Conservation (phyloP, 257 asterid species). For the Ligustrum vulgare region DNA sequence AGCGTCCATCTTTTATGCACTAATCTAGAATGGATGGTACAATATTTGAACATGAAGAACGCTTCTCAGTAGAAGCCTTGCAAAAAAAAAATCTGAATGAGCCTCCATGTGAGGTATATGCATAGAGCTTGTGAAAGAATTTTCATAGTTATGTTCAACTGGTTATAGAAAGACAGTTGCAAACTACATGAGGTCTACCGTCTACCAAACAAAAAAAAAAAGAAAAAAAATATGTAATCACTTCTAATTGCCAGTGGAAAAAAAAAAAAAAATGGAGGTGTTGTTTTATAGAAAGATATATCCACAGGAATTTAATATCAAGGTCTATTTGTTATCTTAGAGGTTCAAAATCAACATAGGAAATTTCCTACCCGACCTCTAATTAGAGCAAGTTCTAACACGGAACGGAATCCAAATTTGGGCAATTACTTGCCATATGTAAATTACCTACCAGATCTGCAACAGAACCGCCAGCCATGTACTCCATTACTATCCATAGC, state of each 20-base stretch:
- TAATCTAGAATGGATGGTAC: not conserved
- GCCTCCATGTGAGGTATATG: conserved; percentile 5
- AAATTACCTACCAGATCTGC: conserved; percentile 81
- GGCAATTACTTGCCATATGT: conserved; percentile 10
- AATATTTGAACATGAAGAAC: conserved; percentile 8
- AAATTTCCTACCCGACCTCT: not conserved
- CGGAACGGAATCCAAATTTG: conserved; percentile 5
- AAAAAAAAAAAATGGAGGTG: not conserved
- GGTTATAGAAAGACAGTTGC: not conserved
- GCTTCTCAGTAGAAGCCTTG: not conserved
- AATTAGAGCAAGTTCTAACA: conserved; percentile 8
- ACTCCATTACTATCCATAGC: conserved; percentile 98
- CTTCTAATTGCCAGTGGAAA: not conserved
- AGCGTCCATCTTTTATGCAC: conserved; percentile 13
- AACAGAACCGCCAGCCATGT: conserved; percentile 99
- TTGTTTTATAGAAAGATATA: not conserved
- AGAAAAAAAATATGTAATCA: no score
- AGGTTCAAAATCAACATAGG: conserved; percentile 6
- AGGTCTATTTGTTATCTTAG: conserved; percentile 1
- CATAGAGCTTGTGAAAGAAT: not conserved
- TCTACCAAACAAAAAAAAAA: not conserved
- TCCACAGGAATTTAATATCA: not conserved
- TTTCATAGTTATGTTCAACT: conserved; percentile 3
- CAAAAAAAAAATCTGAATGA: conserved; percentile 5
- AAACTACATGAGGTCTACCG: conserved; percentile 2